These are phyloP conservation scores for Metschnikowia dekortorum DNA, from an alignment of 805 yeast genomes.

Conservation along the genomic window DNA sequence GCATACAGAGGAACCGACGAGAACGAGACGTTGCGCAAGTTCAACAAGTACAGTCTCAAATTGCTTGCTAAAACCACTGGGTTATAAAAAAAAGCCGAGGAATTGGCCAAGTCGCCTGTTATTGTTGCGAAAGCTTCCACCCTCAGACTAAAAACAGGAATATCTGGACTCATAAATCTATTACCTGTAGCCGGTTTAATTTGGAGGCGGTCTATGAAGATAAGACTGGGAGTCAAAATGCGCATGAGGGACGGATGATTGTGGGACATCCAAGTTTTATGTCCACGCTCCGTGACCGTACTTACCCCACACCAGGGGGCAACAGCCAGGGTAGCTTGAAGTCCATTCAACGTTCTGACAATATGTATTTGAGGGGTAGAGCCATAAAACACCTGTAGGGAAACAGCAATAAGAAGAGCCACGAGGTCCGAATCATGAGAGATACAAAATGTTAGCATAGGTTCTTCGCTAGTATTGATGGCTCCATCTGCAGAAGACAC, in stretches of 20 bases:
- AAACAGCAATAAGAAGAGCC: conserved; percentile 18
- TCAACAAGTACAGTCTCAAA: conserved; percentile 5
- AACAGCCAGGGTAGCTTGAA: conserved; percentile 3
- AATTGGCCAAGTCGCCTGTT: neutral
- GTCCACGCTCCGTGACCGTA: conserved; percentile 15
- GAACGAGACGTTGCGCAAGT: conserved; percentile 9
- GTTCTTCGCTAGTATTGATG: neutral
- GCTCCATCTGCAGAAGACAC: neutral
- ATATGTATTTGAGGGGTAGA: conserved; percentile 8
- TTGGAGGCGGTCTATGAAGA: conserved; percentile 7
- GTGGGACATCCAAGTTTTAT: conserved; percentile 8
- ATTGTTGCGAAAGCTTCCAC: conserved; percentile 1
- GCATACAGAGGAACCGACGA: conserved; percentile 6
- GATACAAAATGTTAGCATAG: conserved; percentile 16
- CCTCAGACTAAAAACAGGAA: conserved; percentile 3
- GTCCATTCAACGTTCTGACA: conserved; percentile 14
- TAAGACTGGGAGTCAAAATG: conserved; percentile 4
- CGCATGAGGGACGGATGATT: conserved; percentile 6
- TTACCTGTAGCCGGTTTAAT: neutral
- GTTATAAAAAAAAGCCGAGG: conserved; percentile 10
- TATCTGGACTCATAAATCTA: conserved; percentile 4
- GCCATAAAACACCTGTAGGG: conserved; percentile 12
- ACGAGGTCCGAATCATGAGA: conserved; percentile 17
- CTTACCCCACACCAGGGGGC: conserved; percentile 29
- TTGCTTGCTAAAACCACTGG: conserved; percentile 4